Evolutionary conservation across 1,284 basidiomycete species (phyloP).

Genomic region (Peniophora sp.): DNA sequence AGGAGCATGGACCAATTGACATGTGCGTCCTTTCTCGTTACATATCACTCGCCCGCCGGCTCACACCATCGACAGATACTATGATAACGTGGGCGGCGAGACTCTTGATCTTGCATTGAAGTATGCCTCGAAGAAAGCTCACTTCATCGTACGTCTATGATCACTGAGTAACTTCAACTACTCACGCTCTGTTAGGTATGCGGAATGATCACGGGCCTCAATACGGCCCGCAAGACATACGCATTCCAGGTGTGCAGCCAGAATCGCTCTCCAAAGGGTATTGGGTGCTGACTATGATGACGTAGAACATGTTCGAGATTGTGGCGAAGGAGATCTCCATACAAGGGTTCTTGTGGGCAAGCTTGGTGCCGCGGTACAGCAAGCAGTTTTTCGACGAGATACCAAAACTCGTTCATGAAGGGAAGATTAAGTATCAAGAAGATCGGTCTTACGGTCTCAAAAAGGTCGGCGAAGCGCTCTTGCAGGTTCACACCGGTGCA

Average conservation of each 20-base stretch:
- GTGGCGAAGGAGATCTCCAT: conserved; percentile 46
- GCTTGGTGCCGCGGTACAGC: conserved; percentile 28
- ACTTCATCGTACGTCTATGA: conserved; percentile 43
- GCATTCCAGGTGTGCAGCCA: conserved; percentile 16
- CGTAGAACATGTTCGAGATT: conserved; percentile 25
- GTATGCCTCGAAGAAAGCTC: conserved; percentile 38
- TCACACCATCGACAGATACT: too few species aligned
- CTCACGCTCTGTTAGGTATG: conserved; percentile 12
- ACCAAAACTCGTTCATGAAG: conserved; percentile 40
- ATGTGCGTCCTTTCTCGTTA: conserved; percentile 22
- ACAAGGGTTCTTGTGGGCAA: conserved; percentile 51
- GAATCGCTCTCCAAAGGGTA: not conserved
- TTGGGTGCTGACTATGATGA: not conserved
- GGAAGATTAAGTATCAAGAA: conserved; percentile 55
- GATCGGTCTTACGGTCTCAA: conserved; percentile 44
- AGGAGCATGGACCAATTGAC: conserved; percentile 49
- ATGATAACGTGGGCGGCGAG: conserved; percentile 60
- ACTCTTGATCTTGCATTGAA: conserved; percentile 52
- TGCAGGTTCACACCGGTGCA: conserved; percentile 45
- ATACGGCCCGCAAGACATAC: conserved; percentile 11
- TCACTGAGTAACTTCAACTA: not conserved
- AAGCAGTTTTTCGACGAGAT: conserved; percentile 44
- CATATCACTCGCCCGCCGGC: too few species aligned
- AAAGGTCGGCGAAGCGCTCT: conserved; percentile 41
- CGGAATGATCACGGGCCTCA: conserved; percentile 24